Percentiles rank a stretch among this genome's conserved stretches.
phyloP scores from a whole-genome alignment of 1,284 basidiomycete genomes.

The Erythrobasidium hasegawianum region DNA sequence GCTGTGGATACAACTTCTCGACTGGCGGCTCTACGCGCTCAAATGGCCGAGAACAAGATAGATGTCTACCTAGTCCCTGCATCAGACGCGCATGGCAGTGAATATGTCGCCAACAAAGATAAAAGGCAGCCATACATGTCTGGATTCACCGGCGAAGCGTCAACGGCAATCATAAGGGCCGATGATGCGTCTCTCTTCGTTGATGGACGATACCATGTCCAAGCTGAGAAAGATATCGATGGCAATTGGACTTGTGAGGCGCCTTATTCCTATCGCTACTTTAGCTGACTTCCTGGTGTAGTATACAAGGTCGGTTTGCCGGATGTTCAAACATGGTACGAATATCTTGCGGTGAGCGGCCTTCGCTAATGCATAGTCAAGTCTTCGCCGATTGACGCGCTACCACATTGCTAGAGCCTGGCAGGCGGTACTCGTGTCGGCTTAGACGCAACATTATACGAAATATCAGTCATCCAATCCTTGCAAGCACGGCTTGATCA shows the following conservation, averaged over 20 bases:
- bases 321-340: conserved; percentile 87
- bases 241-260: conserved; percentile 40
- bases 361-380: not conserved
- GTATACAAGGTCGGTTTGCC: conserved; percentile 83
- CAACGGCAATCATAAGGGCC: conserved; percentile 50
- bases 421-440: conserved; percentile 51
- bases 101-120: conserved; percentile 26
- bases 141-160: conserved; percentile 82
- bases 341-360: conserved; percentile 63
- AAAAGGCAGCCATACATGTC: conserved; percentile 17
- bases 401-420: conserved; percentile 7
- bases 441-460: conserved; percentile 70
- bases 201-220: conserved; percentile 82
- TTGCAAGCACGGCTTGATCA: not conserved
- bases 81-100: conserved; percentile 15
- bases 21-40: not conserved
- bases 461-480: conserved; percentile 6
- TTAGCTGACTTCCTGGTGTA: conserved; percentile 52
- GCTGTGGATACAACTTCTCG: conserved; percentile 19
- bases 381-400: not conserved
- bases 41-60: conserved; percentile 13
- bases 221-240: conserved; percentile 85
- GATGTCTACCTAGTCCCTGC: conserved; percentile 22
- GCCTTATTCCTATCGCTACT: not conserved
- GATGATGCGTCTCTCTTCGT: conserved; percentile 51